phyloP scores from a whole-genome alignment of 2,329 filamentous ascomycete species.

The Aureobasidium pullulans region DNA sequence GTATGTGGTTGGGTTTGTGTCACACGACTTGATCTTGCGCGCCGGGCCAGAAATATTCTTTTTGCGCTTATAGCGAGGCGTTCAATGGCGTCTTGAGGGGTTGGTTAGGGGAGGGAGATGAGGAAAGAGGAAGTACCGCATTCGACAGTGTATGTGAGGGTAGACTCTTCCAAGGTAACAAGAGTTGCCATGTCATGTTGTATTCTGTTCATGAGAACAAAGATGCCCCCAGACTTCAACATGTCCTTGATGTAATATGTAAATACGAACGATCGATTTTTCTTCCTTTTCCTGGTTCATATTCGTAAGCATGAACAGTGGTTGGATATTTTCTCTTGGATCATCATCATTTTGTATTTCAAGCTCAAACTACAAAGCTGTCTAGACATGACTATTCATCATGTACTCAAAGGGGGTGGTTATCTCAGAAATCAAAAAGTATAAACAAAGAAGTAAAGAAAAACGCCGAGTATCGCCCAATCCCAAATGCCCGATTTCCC shows the following conservation, averaged over 20 bases:
- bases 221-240: neutral
- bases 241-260: neutral
- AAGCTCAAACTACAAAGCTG: neutral
- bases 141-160: too few relatives aligned
- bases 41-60: neutral
- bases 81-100: constrained; percentile 4
- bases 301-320: too few relatives aligned
- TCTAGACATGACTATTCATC: neutral
- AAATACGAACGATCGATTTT: neutral
- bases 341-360: neutral
- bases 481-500: neutral
- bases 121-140: too few relatives aligned
- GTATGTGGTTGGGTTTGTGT: neutral
- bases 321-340: neutral
- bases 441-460: neutral
- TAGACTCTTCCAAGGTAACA: neutral
- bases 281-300: neutral
- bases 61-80: constrained; percentile 1
- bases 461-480: neutral
- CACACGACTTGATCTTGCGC: too few relatives aligned
- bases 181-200: neutral
- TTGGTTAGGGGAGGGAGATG: neutral
- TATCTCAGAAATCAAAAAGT: neutral
- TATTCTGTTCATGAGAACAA: neutral
- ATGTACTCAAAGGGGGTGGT: neutral